Conservation (phyloP, 768 basidiomycete genomes). For the Termitomyces titanicus region DNA sequence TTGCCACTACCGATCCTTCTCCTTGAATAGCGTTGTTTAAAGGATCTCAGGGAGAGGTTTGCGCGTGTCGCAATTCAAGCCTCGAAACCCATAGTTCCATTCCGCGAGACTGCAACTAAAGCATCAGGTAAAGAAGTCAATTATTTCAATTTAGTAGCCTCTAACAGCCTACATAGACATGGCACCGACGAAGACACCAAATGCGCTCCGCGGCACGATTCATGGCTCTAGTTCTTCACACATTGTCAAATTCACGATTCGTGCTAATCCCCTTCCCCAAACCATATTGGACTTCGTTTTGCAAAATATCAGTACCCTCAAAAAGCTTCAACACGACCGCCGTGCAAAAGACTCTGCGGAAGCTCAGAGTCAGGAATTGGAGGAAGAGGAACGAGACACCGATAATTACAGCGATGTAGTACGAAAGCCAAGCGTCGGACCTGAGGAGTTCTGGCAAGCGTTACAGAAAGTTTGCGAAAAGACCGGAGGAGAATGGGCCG, state of each 20-base stretch:
- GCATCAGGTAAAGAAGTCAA: conserved; percentile 50
- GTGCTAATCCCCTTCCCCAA: conserved; percentile 79
- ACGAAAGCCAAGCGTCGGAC: conserved; percentile 58
- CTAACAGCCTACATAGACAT: conserved; percentile 57
- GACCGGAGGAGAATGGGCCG: conserved; percentile 84
- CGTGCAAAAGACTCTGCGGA: conserved; percentile 24
- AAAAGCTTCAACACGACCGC: conserved; percentile 51
- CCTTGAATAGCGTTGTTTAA: conserved; percentile 78
- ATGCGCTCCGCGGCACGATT: conserved; percentile 74
- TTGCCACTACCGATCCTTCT: neutral
- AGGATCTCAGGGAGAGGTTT: conserved; percentile 94
- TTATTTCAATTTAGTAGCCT: neutral
- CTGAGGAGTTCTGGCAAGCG: conserved; percentile 79
- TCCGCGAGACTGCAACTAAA: conserved; percentile 90
- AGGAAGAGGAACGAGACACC: conserved; percentile 36
- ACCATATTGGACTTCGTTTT: conserved; percentile 71
- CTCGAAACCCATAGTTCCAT: conserved; percentile 95
- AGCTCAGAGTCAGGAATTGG: conserved; percentile 31
- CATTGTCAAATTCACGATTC: conserved; percentile 77
- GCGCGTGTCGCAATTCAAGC: conserved; percentile 90
- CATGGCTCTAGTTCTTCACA: conserved; percentile 63
- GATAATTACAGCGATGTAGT: conserved; percentile 56
- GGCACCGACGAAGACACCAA: conserved; percentile 74
- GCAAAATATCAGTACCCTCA: conserved; percentile 64
- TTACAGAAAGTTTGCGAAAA: conserved; percentile 61